A percentile compares a stretch with the other conserved stretches of the same genome.
These are phyloP conservation scores for Beauveria asiatica DNA, from an alignment of 2,329 filamentous ascomycete species.

Conservation along the genomic window DNA sequence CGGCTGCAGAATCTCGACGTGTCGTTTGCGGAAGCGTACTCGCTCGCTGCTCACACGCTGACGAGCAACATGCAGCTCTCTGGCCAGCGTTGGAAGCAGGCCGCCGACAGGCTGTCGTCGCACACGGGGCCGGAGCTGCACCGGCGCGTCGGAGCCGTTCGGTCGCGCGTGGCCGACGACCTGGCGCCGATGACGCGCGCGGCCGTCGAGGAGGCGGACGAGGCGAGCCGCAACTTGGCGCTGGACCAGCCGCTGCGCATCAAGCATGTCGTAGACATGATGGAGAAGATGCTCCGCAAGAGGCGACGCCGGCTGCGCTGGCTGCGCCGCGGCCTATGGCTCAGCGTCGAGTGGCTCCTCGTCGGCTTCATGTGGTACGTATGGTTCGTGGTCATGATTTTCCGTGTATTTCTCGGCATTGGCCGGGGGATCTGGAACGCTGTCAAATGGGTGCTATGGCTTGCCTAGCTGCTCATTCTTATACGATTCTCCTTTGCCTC, in stretches of 20 bases:
- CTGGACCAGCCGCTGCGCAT: slow-evolving; percentile 70
- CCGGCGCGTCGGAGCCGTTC: slow-evolving; percentile 37
- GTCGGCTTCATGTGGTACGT: slow-evolving; percentile 90
- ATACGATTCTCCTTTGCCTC: neutral
- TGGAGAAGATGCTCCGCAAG: slow-evolving; percentile 66
- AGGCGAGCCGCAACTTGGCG: slow-evolving; percentile 66
- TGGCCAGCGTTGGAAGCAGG: slow-evolving; percentile 47
- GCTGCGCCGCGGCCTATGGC: slow-evolving; percentile 68
- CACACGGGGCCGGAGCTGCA: slow-evolving; percentile 47
- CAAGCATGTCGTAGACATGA: slow-evolving; percentile 70
- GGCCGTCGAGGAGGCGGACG: slow-evolving; percentile 71
- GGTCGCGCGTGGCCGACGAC: slow-evolving; percentile 41
- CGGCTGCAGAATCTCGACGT: slow-evolving; percentile 27
- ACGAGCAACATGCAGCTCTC: slow-evolving; percentile 37
- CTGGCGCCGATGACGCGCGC: slow-evolving; percentile 53
- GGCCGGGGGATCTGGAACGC: slow-evolving; percentile 50
- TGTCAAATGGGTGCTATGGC: slow-evolving; percentile 77
- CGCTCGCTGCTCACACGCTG: slow-evolving; percentile 44
- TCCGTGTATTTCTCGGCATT: slow-evolving; percentile 56
- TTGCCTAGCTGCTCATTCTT: neutral
- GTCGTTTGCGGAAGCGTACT: slow-evolving; percentile 37
- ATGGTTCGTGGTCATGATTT: slow-evolving; percentile 78
- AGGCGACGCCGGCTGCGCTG: slow-evolving; percentile 62
- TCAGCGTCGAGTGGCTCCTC: slow-evolving; percentile 77
- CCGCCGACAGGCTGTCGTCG: slow-evolving; percentile 50